phyloP scores from a whole-genome alignment of 805 yeast species.

The Maudiozyma bulderi region DNA sequence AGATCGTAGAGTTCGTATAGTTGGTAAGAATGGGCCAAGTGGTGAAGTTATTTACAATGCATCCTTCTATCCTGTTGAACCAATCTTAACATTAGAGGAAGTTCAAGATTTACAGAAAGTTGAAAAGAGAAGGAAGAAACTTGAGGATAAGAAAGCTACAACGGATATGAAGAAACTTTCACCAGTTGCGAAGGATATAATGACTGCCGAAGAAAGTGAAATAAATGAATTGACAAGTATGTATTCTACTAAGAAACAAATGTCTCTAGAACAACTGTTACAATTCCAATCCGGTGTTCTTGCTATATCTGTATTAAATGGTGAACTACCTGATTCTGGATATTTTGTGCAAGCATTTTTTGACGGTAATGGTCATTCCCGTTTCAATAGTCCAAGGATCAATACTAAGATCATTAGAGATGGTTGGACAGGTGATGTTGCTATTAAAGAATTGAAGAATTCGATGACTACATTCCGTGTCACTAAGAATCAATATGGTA shows the following conservation, averaged over 20 bases:
- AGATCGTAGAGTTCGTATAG: constrained; percentile 50
- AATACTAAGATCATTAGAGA: constrained; percentile 25
- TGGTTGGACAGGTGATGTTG: constrained; percentile 60
- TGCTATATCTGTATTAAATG: constrained; percentile 55
- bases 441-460: constrained; percentile 68
- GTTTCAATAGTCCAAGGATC: constrained; percentile 47
- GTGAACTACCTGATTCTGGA: constrained; percentile 43
- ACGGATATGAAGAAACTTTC: constrained; percentile 28
- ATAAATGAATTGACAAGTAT: constrained; percentile 31
- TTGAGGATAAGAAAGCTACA: constrained; percentile 25
- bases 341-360: constrained; percentile 65
- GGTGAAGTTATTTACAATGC: constrained; percentile 67
- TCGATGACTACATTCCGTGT: constrained; percentile 58
- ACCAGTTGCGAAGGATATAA: constrained; percentile 22
- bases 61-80: constrained; percentile 76
- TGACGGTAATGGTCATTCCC: constrained; percentile 64
- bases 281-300: constrained; percentile 67
- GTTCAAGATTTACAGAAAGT: constrained; percentile 45
- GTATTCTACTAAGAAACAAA: constrained; percentile 36
- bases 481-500: constrained; percentile 43
- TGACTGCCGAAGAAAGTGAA: constrained; percentile 24
- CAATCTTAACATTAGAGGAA: constrained; percentile 72
- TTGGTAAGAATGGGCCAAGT: constrained; percentile 71
- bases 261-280: constrained; percentile 49
- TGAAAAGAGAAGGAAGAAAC: constrained; percentile 30